A percentile compares a stretch with the other conserved stretches of the same genome.
These are phyloP conservation scores for Hypoxylon sp. DNA, from an alignment of 2,329 filamentous ascomycete species.

Conservation along the genomic window DNA sequence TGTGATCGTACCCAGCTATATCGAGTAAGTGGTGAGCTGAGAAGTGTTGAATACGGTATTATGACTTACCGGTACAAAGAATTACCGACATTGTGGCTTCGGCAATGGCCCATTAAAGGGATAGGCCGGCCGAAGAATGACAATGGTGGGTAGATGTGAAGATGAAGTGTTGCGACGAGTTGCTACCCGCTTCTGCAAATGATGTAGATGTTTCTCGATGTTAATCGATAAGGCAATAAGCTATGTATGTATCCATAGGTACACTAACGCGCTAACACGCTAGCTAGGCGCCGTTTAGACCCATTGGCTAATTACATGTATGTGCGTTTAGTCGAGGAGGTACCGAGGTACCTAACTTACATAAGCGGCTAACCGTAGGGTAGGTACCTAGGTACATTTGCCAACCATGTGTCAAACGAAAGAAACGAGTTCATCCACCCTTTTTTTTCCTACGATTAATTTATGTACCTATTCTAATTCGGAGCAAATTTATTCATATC, in stretches of 20 bases:
- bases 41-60: constrained; percentile 16
- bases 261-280: neutral
- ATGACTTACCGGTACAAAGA: constrained; percentile 71
- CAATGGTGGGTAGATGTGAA: constrained; percentile 11
- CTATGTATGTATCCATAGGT: neutral
- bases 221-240: neutral
- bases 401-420: too few relatives aligned
- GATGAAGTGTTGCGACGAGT: constrained; percentile 14
- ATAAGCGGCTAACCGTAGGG: too few relatives aligned
- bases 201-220: neutral
- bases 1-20: constrained; percentile 74
- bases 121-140: constrained; percentile 14
- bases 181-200: neutral
- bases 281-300: neutral
- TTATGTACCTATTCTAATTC: neutral
- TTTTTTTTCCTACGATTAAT: neutral
- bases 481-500: neutral
- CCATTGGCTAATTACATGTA: neutral
- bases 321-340: neutral
- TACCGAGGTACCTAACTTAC: neutral
- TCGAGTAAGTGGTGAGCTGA: constrained; percentile 39
- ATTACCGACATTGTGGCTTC: constrained; percentile 69
- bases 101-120: constrained; percentile 21
- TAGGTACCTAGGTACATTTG: too few relatives aligned
- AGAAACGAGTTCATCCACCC: too few relatives aligned